These are phyloP conservation scores for Neurospora sp. DNA, from an alignment of 2,329 filamentous ascomycete species.

Conservation along the genomic window DNA sequence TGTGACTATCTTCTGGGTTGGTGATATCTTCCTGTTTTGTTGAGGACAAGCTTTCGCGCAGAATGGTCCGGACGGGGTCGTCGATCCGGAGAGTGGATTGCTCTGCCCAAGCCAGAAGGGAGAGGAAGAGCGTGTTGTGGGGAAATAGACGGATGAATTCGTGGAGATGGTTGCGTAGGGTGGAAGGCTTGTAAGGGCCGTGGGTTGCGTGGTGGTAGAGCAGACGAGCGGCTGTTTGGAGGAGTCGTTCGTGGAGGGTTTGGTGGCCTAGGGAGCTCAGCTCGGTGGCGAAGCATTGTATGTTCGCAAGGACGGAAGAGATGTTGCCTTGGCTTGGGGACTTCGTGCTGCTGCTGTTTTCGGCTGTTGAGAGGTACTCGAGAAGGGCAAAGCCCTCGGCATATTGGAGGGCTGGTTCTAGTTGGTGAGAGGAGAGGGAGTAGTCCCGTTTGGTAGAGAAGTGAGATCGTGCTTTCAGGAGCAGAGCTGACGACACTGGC, in stretches of 20 bases:
- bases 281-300: constrained; percentile 32
- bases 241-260: constrained; percentile 48
- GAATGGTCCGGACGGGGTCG: constrained; percentile 62
- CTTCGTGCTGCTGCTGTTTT: constrained; percentile 21
- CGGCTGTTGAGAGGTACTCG: constrained; percentile 43
- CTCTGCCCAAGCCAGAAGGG: constrained; percentile 65
- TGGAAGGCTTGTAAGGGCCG: constrained; percentile 56
- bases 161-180: constrained; percentile 52
- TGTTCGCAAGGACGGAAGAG: constrained; percentile 33
- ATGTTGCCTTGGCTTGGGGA: constrained; percentile 45
- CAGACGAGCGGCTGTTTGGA: constrained; percentile 59
- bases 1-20: constrained; percentile 14
- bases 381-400: constrained; percentile 56
- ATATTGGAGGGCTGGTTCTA: constrained; percentile 40
- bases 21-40: constrained; percentile 39
- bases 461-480: constrained; percentile 44
- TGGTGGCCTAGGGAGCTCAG: constrained; percentile 26
- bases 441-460: constrained; percentile 46
- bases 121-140: constrained; percentile 64
- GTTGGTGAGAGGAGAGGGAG: constrained; percentile 39
- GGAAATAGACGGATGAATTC: constrained; percentile 57
- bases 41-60: constrained; percentile 22
- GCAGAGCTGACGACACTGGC: constrained; percentile 24
- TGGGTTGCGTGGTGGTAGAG: constrained; percentile 55
- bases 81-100: constrained; percentile 56